These are phyloP conservation scores for Vigna mungo DNA, from an alignment of 306 rosid species.

Conservation along the genomic window DNA sequence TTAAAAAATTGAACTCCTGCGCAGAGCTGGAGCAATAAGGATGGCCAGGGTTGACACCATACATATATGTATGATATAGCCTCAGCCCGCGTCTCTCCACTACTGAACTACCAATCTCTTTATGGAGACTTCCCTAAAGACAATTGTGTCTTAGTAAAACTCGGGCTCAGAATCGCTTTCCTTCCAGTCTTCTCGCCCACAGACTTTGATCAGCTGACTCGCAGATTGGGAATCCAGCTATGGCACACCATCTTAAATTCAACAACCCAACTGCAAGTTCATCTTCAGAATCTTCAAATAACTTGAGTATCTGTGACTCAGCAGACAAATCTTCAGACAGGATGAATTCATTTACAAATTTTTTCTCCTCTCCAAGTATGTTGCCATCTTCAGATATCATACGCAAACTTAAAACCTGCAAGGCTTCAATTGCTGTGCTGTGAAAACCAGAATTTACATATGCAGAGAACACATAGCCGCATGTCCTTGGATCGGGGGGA, in stretches of 20 bases:
- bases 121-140: not conserved
- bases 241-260: conserved; percentile 78
- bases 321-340: conserved; percentile 59
- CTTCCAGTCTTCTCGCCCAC: conserved; percentile 71
- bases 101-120: not conserved
- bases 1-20: conserved; percentile 1
- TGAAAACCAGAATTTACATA: conserved; percentile 62
- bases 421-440: conserved; percentile 74
- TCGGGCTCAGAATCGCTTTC: conserved; percentile 3
- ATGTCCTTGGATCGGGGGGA: conserved; percentile 70
- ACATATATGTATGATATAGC: not conserved
- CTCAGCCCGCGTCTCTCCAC: not conserved
- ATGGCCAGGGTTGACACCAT: not conserved
- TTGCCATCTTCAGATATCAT: conserved; percentile 60
- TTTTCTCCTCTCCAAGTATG: conserved; percentile 41
- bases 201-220: conserved; percentile 65
- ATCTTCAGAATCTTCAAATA: conserved; percentile 63
- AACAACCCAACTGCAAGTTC: conserved; percentile 65
- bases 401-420: conserved; percentile 69
- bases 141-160: not conserved
- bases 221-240: conserved; percentile 64
- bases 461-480: conserved; percentile 69
- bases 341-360: conserved; percentile 55
- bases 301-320: conserved; percentile 59
- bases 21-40: not conserved